phyloP scores from a whole-genome alignment of 257 asterid species.

The Pogostemon cablin region DNA sequence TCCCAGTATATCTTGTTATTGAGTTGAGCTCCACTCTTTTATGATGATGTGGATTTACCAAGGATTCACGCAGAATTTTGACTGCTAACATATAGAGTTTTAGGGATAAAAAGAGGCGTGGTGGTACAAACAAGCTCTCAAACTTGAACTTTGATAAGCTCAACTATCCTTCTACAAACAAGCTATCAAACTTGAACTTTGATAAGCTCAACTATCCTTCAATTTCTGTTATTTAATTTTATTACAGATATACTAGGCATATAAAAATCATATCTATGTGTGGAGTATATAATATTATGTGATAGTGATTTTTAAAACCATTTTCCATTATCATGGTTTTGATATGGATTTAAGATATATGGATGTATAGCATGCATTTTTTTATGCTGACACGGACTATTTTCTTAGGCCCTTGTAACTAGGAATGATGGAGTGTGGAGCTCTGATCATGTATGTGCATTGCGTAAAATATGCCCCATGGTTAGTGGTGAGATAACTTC shows the following conservation, averaged over 20 bases:
- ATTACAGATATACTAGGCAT: neutral
- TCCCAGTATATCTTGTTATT: neutral
- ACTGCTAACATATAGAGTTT: neutral
- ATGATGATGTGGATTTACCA: neutral
- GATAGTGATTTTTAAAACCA: neutral
- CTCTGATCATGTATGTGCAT: slow-evolving; percentile 74
- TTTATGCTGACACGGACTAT: slow-evolving; percentile 21
- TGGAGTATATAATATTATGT: neutral
- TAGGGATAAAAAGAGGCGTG: neutral
- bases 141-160: neutral
- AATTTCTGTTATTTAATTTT: neutral
- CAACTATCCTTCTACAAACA: too few species aligned
- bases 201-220: neutral
- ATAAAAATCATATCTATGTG: too few species aligned
- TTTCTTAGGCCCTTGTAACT: slow-evolving; percentile 81
- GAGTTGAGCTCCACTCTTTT: neutral
- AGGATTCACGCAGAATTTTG: neutral
- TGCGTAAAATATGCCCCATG: slow-evolving; percentile 97
- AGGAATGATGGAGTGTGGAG: slow-evolving; percentile 99
- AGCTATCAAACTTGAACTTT: neutral
- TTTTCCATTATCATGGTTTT: neutral
- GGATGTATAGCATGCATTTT: slow-evolving; percentile 31
- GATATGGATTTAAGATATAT: slow-evolving; percentile 10
- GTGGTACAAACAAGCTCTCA: neutral
- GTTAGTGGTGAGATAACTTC: slow-evolving; percentile 77